A percentile compares a stretch with the other conserved stretches of the same genome.
Evolutionary conservation across 768 basidiomycete species (phyloP).

Genomic region (Lanmaoa rubissima): DNA sequence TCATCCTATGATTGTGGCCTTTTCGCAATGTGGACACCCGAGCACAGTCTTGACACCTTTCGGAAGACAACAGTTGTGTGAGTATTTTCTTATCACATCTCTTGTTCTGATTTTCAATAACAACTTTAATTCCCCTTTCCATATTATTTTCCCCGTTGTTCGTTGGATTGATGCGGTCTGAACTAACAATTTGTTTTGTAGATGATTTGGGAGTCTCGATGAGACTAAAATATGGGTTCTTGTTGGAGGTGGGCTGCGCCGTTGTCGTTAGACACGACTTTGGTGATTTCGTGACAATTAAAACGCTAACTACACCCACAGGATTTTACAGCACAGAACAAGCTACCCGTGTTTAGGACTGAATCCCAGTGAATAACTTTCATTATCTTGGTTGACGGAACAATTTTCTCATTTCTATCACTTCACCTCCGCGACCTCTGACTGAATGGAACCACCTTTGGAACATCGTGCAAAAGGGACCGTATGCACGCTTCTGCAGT

Average conservation of each 20-base stretch:
- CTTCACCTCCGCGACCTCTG: not conserved
- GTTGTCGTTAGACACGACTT: conserved; percentile 5
- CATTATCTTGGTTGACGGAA: not conserved
- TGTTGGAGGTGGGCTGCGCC: conserved; percentile 48
- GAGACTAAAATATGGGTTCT: conserved; percentile 76
- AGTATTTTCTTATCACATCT: conserved; percentile 21
- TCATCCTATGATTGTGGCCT: not conserved
- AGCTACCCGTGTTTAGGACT: conserved; percentile 76
- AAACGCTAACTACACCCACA: conserved; percentile 30
- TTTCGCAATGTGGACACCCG: too few species aligned
- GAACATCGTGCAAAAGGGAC: conserved; percentile 43
- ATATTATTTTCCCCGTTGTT: not conserved
- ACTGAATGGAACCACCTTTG: not conserved
- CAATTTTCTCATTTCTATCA: not conserved
- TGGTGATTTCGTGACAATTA: not conserved
- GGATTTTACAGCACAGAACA: conserved; percentile 59
- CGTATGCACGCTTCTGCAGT: conserved; percentile 67
- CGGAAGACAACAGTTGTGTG: conserved; percentile 82
- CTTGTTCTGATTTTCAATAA: not conserved
- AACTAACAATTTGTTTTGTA: conserved; percentile 21
- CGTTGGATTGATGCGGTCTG: not conserved
- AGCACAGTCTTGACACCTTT: conserved; percentile 79
- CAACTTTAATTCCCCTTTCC: not conserved
- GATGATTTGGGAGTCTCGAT: conserved; percentile 69
- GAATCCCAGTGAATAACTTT: conserved; percentile 58